Evolutionary conservation across 768 basidiomycete species (phyloP).

Genomic region (Hygrocybe punicea): DNA sequence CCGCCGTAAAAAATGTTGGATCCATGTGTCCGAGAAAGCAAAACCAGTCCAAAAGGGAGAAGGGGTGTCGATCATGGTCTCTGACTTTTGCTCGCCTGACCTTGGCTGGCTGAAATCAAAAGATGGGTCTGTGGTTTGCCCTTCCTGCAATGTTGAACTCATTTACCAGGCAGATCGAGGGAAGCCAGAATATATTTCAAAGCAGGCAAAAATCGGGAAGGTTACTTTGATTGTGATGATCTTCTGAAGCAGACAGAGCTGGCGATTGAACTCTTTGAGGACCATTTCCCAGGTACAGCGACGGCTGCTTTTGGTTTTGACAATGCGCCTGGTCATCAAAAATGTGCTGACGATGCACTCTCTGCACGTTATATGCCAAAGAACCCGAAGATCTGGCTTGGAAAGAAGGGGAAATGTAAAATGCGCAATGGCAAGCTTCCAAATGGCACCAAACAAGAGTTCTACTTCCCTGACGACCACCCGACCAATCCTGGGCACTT

Average conservation of each 20-base stretch:
- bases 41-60: slow-evolving; percentile 30
- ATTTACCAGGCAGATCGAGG: slow-evolving; percentile 1
- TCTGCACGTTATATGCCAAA: not conserved
- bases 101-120: slow-evolving; percentile 18
- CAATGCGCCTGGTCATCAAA: slow-evolving; percentile 14
- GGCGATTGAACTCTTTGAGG: slow-evolving; percentile 24
- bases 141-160: not conserved
- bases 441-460: not conserved
- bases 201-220: slow-evolving; percentile 25
- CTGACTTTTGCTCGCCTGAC: slow-evolving; percentile 29
- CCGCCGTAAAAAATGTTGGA: slow-evolving; percentile 20
- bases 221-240: slow-evolving; percentile 23
- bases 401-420: not conserved
- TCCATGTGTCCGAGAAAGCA: slow-evolving; percentile 9
- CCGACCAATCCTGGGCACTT: not conserved
- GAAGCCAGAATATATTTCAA: slow-evolving; percentile 21
- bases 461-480: slow-evolving; percentile 5
- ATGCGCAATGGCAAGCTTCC: slow-evolving; percentile 1
- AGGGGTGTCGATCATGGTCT: slow-evolving; percentile 29
- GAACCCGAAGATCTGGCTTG: not conserved
- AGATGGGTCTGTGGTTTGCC: slow-evolving; percentile 6
- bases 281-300: slow-evolving; percentile 15
- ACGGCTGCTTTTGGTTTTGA: slow-evolving; percentile 16
- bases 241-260: slow-evolving; percentile 17
- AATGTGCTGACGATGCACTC: not conserved